Base-by-base conservation (phyloP, 1,139 yeast species). In the Geotrichum fermentans region DNA sequence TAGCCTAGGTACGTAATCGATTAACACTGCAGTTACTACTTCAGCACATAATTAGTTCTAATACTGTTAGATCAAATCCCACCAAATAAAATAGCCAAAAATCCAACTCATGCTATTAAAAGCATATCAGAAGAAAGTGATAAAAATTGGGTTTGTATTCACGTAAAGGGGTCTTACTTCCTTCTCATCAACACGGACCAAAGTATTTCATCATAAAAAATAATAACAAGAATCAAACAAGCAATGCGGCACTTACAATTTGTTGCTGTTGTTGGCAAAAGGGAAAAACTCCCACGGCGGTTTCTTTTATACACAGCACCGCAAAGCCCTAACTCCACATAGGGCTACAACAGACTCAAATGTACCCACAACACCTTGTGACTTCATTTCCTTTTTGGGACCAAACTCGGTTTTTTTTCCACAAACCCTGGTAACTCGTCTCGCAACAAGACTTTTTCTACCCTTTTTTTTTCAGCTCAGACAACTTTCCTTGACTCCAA, bases 111-210 rank as follows among this genome's bases (percentile, higher is more conserved):
- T n/a, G n/a, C n/a, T n/a, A n/a, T n/a, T n/a, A n/a, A n/a, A n/a
- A n/a, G n/a, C n/a, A n/a, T n/a, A 26, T 47, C 50, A 47, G 50
- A 2, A 36, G 51, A 48, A 49, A 51, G 54, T 51, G 54, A 51
- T 38, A 52, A 53, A 22, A 33, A 32, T 55, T 61, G 63, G 65
- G 55, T 58, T 58, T 63, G 66, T 60, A 63, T 61, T 63, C 66
- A 63, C 59, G 40, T 45, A 49, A 55, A 66, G 70, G 70, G 68
- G 70, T 65, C 69, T 66, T 65, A 67, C 59, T 52, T 58, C 70
- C 68, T 63, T 61, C 62, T 67, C 70, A 65, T 67, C 57, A 67
- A 67, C 71, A 67, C 71, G 71, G 71, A 67, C 71, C 71, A 67
- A 58, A 57, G 50, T 55, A 55, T 60, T 50, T 65, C 71, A 65